Evolutionary conservation across 2,329 filamentous ascomycete genomes (phyloP).

Genomic region (Colletotrichum ledebouriae): DNA sequence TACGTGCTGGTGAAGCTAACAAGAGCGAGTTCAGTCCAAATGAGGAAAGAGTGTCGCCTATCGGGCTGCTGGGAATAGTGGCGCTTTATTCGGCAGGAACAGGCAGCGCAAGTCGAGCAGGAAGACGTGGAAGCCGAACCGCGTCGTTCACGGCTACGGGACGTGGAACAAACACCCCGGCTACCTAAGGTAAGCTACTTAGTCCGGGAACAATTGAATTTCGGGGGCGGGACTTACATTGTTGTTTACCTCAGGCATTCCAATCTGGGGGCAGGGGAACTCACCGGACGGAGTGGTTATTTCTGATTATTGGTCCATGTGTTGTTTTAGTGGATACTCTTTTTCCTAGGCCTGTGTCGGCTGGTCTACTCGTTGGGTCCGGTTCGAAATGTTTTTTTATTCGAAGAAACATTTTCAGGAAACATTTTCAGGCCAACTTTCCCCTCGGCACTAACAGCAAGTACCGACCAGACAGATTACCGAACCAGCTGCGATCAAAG

Average conservation of each 20-base stretch:
- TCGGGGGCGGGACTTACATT: slow-evolving; percentile 21
- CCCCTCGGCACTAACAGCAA: neutral
- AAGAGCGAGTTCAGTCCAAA: neutral
- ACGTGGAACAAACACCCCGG: slow-evolving; percentile 18
- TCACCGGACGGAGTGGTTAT: neutral
- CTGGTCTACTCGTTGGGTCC: slow-evolving; percentile 6
- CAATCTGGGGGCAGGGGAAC: slow-evolving; percentile 2
- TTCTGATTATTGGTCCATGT: neutral
- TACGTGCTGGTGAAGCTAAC: neutral
- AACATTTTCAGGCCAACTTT: slow-evolving; percentile 5
- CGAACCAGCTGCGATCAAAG: too few relatives aligned
- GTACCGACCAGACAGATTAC: too few relatives aligned
- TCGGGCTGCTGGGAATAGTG: slow-evolving; percentile 10
- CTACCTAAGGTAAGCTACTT: too few relatives aligned
- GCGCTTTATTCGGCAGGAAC: slow-evolving; percentile 12
- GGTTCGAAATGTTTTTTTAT: slow-evolving; percentile 6
- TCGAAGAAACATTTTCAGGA: neutral
- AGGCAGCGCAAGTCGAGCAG: slow-evolving; percentile 12
- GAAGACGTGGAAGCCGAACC: slow-evolving; percentile 27
- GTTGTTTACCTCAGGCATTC: neutral
- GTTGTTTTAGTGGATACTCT: neutral
- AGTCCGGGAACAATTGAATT: slow-evolving; percentile 24
- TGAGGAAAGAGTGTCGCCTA: neutral
- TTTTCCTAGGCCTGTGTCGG: neutral
- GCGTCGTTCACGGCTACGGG: slow-evolving; percentile 29